Conservation (phyloP, 2,329 filamentous ascomycete genomes). For the Paraconiothyrium brasiliense region DNA sequence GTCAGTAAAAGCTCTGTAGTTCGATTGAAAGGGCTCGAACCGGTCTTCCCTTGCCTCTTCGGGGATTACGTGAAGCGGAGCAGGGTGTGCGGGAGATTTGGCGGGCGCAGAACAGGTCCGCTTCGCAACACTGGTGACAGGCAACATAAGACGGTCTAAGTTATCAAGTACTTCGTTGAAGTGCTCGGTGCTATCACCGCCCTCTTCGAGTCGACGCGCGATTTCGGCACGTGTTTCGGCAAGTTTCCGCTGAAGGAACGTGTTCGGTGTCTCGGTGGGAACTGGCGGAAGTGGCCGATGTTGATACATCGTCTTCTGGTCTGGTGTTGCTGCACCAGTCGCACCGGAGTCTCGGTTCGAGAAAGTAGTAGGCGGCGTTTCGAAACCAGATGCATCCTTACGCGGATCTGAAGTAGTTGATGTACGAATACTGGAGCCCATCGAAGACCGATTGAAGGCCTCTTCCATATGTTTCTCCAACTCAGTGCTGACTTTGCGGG, state of each 20-base stretch:
- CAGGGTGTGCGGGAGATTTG: conserved; percentile 39
- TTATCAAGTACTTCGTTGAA: conserved; percentile 69
- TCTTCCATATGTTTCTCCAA: conserved; percentile 92
- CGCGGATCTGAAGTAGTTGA: conserved; percentile 52
- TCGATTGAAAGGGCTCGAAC: conserved; percentile 37
- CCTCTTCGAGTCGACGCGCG: conserved; percentile 60
- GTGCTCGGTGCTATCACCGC: conserved; percentile 58
- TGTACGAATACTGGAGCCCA: conserved; percentile 61
- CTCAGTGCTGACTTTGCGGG: conserved; percentile 83
- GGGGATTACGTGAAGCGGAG: conserved; percentile 60
- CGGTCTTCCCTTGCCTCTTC: conserved; percentile 57
- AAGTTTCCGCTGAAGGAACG: conserved; percentile 64
- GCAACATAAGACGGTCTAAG: conserved; percentile 65
- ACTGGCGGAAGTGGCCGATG: conserved; percentile 57
- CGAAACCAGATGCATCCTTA: conserved; percentile 50
- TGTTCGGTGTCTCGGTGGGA: conserved; percentile 59
- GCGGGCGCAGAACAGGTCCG: conserved; percentile 58
- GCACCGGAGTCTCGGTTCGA: conserved; percentile 52
- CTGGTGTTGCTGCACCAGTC: conserved; percentile 39
- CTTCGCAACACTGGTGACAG: conserved; percentile 47
- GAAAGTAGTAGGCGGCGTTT: conserved; percentile 63
- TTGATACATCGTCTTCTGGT: conserved; percentile 40
- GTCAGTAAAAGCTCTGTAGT: conserved; percentile 55
- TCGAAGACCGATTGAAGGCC: conserved; percentile 79
- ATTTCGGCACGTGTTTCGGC: conserved; percentile 67